Conservation (phyloP, 2,329 filamentous ascomycete genomes). For the Penicillium oxalicum region DNA sequence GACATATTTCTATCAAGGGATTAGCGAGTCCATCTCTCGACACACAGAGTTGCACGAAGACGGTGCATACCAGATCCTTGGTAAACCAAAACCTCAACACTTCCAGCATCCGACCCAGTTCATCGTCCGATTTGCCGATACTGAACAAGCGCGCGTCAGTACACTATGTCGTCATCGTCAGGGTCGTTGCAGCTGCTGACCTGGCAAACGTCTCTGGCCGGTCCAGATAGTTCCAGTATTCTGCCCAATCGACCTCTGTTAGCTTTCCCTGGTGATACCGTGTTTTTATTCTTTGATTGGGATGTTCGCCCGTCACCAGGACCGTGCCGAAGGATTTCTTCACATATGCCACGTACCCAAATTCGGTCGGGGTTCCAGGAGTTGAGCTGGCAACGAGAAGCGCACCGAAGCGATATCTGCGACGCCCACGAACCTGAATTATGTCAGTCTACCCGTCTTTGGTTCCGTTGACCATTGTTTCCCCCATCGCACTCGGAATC, state of each 20-base stretch:
- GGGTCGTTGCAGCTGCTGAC: conserved; percentile 34
- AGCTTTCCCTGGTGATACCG: conserved; percentile 1
- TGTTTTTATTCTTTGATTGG: neutral
- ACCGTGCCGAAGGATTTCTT: neutral
- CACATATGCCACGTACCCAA: conserved; percentile 49
- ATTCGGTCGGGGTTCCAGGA: conserved; percentile 93
- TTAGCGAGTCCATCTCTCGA: conserved; percentile 14
- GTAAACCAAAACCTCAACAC: conserved; percentile 97
- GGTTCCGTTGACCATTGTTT: neutral
- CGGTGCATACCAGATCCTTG: conserved; percentile 66
- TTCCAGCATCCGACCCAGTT: conserved; percentile 88
- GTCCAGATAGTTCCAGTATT: conserved; percentile 99
- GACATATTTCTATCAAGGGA: conserved; percentile 68
- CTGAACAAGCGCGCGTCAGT: conserved; percentile 42
- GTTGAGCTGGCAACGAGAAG: conserved; percentile 91
- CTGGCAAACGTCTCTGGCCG: conserved; percentile 81
- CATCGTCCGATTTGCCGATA: conserved; percentile 83
- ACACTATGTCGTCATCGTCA: conserved; percentile 12
- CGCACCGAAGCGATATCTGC: conserved; percentile 91
- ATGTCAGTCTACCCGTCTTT: neutral
- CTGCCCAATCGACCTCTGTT: conserved; percentile 37
- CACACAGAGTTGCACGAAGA: neutral
- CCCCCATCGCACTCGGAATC: neutral
- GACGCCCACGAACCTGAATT: conserved; percentile 81
- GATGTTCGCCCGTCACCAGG: no score